Evolutionary conservation across 2,329 filamentous ascomycete species (phyloP).

Genomic region (Juglanconis oblonga): DNA sequence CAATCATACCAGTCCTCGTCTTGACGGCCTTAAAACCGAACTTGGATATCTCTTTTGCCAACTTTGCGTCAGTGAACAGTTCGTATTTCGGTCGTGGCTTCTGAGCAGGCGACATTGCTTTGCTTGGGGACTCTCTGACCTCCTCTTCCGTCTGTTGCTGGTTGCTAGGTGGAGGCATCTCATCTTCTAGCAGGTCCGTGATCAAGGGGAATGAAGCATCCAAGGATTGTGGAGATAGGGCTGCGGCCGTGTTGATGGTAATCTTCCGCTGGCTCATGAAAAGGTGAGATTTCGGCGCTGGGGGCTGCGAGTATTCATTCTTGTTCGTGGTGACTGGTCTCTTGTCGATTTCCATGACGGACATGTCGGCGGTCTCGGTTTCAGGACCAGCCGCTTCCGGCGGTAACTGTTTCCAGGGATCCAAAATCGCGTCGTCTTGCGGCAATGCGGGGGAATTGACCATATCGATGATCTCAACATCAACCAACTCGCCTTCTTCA

Average conservation of each 20-base stretch:
- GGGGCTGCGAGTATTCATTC: neutral
- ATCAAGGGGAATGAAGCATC: neutral
- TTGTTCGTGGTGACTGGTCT: slow-evolving; percentile 1
- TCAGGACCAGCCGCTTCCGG: slow-evolving; percentile 8
- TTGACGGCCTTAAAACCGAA: slow-evolving; percentile 75
- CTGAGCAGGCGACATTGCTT: slow-evolving; percentile 3
- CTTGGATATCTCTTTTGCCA: slow-evolving; percentile 58
- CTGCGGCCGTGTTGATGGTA: slow-evolving; percentile 5
- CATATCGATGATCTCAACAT: slow-evolving; percentile 61
- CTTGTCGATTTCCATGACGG: slow-evolving; percentile 9
- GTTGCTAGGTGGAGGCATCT: slow-evolving; percentile 30
- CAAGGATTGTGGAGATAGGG: neutral
- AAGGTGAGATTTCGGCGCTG: slow-evolving; percentile 18
- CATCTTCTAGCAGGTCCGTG: slow-evolving; percentile 15
- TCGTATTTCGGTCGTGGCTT: slow-evolving; percentile 53
- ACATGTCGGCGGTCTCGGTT: slow-evolving; percentile 2
- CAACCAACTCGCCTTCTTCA: slow-evolving; percentile 60
- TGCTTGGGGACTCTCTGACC: neutral
- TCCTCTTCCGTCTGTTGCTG: slow-evolving; percentile 28
- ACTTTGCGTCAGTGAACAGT: slow-evolving; percentile 58
- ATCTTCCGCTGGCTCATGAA: slow-evolving; percentile 20
- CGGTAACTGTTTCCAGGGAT: slow-evolving; percentile 29
- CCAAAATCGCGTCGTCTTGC: slow-evolving; percentile 21
- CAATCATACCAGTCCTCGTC: slow-evolving; percentile 65
- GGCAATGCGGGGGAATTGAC: slow-evolving; percentile 38